phyloP scores from a whole-genome alignment of 1,139 yeast genomes.

The Suhomyces atakaporum region DNA sequence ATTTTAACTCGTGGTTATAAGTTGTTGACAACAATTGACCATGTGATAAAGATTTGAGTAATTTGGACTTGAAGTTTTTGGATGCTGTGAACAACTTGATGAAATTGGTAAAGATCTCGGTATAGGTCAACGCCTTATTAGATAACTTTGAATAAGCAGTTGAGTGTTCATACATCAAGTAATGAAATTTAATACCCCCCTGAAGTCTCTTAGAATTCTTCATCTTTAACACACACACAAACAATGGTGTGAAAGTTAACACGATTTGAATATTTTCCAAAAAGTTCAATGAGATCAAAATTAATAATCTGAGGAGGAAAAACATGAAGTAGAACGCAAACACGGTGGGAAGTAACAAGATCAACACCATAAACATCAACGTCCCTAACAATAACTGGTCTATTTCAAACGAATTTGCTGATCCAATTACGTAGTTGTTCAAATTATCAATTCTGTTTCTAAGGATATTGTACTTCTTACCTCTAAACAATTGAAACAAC shows the following conservation, averaged over 20 bases:
- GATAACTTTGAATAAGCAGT: constrained; percentile 34
- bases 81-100: constrained; percentile 33
- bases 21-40: constrained; percentile 37
- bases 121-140: constrained; percentile 43
- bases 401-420: constrained; percentile 58
- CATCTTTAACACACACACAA: constrained; percentile 72
- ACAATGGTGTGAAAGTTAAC: constrained; percentile 82
- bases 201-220: constrained; percentile 87
- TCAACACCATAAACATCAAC: constrained; percentile 74
- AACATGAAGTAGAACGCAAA: constrained; percentile 81
- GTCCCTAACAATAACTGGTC: constrained; percentile 91
- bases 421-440: constrained; percentile 50
- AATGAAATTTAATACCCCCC: constrained; percentile 69
- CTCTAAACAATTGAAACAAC: constrained; percentile 82
- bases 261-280: constrained; percentile 65
- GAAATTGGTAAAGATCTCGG: constrained; percentile 41
- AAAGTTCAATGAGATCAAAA: constrained; percentile 51
- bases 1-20: constrained; percentile 35
- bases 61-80: constrained; percentile 32
- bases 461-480: constrained; percentile 82
- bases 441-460: constrained; percentile 77
- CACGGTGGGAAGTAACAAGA: constrained; percentile 83
- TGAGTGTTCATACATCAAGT: constrained; percentile 18
- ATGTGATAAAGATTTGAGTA: constrained; percentile 29
- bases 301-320: constrained; percentile 56